Evolutionary conservation across 768 basidiomycete species (phyloP), one percentile per base, ranked within the genome.

Genomic region (Tylopilus cervinicoccineus): DNA sequence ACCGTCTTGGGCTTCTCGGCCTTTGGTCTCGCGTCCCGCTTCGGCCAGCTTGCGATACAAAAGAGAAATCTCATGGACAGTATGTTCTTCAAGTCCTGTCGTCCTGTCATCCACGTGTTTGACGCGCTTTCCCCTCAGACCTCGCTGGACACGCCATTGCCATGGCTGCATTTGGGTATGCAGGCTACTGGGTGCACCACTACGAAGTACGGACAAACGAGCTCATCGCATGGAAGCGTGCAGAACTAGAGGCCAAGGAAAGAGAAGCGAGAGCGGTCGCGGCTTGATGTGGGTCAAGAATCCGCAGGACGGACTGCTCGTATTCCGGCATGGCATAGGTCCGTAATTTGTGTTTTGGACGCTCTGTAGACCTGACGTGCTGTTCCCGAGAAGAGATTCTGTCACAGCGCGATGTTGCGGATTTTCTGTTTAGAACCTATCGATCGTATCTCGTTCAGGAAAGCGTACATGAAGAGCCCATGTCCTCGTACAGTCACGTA

Each of bases 21-120:
- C 48, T 85, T 92, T 62, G 93, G 93, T 36, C 84, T 96, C 50
- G 83, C 84, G 19, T 83, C 85, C 17, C 78, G 93, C 50, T 74
- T 92, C 51, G 90, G 88, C 58, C 92, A 94, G 70, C 81, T 96
- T 20, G 86, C 85, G 45, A 86, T 96, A 60, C 86, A 91, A 68
- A 83, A 77, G 63, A 76, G 86, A 60, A 82, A 83, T 62, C 76
- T 93, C 51, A 79, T 88, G 68, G 77, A 82, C 38, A 90, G 93
- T 94, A 63, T 65, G 91, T 46, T 31, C 13, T 29, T 10, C 26
- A 34, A 9, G 9, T 5, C 9, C 6, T 36, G n/a, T 16, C 27
- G 4, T 36, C 22, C 32, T 11, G 19, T 13, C 38, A n/a, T 33
- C 5, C 13, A 23, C 17, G 20, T 13, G 12, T 27, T 10, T 17